Evolutionary conservation across 2,329 filamentous ascomycete species (phyloP).

Genomic region (Xylariaceae sp.): DNA sequence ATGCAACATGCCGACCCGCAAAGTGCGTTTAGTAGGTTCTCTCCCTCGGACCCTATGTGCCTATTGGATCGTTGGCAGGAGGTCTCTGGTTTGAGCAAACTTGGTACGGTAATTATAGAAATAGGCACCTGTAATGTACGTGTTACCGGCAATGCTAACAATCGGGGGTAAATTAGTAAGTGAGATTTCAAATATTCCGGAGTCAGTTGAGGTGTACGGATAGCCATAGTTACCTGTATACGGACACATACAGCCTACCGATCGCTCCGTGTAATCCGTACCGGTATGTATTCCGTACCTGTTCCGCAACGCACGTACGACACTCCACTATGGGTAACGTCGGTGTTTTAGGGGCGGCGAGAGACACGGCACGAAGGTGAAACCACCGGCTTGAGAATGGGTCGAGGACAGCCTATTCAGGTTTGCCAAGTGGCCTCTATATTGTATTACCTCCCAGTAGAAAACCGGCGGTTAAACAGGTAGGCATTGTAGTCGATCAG

Average conservation of each 20-base stretch:
- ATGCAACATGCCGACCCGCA: constrained; percentile 12
- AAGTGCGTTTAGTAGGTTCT: constrained; percentile 7
- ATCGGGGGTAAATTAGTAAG: constrained; percentile 20
- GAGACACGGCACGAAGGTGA: constrained; percentile 21
- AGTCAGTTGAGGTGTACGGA: not conserved
- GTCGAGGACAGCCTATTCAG: constrained; percentile 11
- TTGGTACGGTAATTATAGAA: not conserved
- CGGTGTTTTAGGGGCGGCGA: constrained; percentile 13
- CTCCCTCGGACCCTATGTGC: not conserved
- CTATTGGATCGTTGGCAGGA: not conserved
- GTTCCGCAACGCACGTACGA: too few species aligned
- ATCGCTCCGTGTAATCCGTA: too few species aligned
- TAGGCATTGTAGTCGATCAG: not conserved
- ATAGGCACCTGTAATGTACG: not conserved
- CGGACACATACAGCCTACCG: too few species aligned
- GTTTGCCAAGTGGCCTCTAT: constrained; percentile 5
- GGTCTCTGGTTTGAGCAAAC: not conserved
- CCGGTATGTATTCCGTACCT: too few species aligned
- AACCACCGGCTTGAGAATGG: constrained; percentile 19
- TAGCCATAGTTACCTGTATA: too few species aligned
- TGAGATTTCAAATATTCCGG: not conserved
- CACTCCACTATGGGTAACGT: not conserved
- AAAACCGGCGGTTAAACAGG: not conserved
- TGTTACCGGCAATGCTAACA: not conserved
- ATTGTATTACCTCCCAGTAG: not conserved